phyloP scores from a whole-genome alignment of 2,329 filamentous ascomycete genomes.

The Xylogone sp. region DNA sequence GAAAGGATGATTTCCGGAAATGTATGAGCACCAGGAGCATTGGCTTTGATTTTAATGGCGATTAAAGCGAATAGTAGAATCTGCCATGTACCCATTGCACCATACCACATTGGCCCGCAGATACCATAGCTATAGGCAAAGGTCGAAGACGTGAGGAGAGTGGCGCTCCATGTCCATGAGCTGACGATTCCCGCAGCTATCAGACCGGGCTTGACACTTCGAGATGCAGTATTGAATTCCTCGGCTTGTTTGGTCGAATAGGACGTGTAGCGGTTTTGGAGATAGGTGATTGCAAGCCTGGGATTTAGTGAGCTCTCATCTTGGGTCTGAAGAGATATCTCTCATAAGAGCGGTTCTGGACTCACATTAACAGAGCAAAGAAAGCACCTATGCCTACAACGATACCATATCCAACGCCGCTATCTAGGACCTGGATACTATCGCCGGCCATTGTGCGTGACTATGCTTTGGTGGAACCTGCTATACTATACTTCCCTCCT shows the following conservation, averaged over 20 bases:
- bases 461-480: neutral
- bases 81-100: constrained; percentile 34
- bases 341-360: neutral
- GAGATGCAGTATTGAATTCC: constrained; percentile 15
- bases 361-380: constrained; percentile 37
- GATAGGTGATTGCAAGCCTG: constrained; percentile 32
- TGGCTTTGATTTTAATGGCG: constrained; percentile 37
- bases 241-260: constrained; percentile 40
- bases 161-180: constrained; percentile 47
- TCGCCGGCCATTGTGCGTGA: neutral
- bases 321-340: neutral
- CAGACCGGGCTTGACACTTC: constrained; percentile 13
- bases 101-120: constrained; percentile 39
- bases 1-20: constrained; percentile 38
- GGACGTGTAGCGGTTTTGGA: constrained; percentile 35
- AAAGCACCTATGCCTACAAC: constrained; percentile 45
- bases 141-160: constrained; percentile 36
- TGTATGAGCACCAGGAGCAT: constrained; percentile 37
- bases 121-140: constrained; percentile 39
- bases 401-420: constrained; percentile 44
- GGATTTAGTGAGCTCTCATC: neutral
- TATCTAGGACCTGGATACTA: constrained; percentile 19
- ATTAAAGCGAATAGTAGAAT: constrained; percentile 38
- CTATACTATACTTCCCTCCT: neutral
- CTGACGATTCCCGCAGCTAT: constrained; percentile 30